Base-by-base conservation (phyloP, 2,329 filamentous ascomycete genomes). In the Ophiostoma tasmaniense region DNA sequence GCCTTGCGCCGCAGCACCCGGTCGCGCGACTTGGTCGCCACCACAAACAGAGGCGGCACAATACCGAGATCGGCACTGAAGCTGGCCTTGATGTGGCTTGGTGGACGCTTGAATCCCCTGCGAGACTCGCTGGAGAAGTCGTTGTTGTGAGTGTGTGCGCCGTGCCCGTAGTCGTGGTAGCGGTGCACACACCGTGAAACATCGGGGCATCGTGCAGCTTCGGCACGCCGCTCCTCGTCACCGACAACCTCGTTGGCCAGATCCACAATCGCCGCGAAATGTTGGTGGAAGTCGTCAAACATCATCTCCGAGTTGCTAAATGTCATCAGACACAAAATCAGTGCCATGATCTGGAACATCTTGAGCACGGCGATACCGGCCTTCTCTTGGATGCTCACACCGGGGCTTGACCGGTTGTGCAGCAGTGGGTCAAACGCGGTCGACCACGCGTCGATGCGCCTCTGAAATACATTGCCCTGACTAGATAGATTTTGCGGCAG, bases 61-160 rank as follows among this genome's bases (percentile, higher is more conserved):
- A 90, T 85, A 22, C 87, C 88, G 13, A 88, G 76, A 66, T 89
- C 86, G 30, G 87, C 83, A 61, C 85, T 87, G 75, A 90, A 90
- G 72, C 83, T 85, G 1, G 85, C 83, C 74, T 85, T 87, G 74
- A 87, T 83, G 72, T 87, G 84, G 39, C 76, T 76, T 0, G 83
- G 78, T 7, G 79, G 79, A 69, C 81, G 82, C 39, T 79, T 78
- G 61, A 80, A 78, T 10, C 79, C 78, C 11, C 77, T 78, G 70
- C 80, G 82, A 67, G 77, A 78, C 67, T 78, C 79, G 50, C 72
- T 45, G 22, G 62, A 71, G 59, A 68, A 71, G 55, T 61, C 10
- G 4, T 3, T 4, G 55, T 22, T 64, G 78, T 77, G 17, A 22
- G 4, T 10, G 7, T 25, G 33, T 6, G 11, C 22, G 45, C 42